Evolutionary conservation across 768 basidiomycete genomes (phyloP).

Genomic region (Mrakia hoshinonis): DNA sequence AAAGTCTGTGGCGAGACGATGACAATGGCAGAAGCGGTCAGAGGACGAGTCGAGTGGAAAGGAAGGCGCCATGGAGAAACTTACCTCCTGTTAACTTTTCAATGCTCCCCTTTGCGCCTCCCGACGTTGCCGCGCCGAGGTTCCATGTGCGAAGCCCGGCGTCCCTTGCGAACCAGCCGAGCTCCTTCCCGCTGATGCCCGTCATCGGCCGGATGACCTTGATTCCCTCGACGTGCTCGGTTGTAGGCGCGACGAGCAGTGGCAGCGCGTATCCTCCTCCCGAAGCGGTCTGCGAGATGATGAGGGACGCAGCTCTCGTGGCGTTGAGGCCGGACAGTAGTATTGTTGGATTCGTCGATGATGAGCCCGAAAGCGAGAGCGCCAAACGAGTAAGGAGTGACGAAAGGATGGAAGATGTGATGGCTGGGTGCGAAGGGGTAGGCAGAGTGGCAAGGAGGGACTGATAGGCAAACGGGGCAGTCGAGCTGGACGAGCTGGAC

Average conservation of each 20-base stretch:
- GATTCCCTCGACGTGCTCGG: conserved; percentile 11
- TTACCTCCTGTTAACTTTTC: neutral
- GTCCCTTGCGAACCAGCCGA: conserved; percentile 20
- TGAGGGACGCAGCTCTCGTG: conserved; percentile 19
- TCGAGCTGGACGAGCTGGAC: neutral
- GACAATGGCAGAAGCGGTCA: neutral
- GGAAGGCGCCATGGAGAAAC: no score
- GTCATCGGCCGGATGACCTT: conserved; percentile 14
- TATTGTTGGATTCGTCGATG: neutral
- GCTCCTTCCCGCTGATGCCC: conserved; percentile 23
- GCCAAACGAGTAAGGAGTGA: conserved; percentile 25
- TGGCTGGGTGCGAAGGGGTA: conserved; percentile 21
- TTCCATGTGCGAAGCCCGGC: conserved; percentile 6
- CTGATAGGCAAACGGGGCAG: neutral
- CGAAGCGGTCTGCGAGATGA: conserved; percentile 14
- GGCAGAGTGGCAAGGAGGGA: conserved; percentile 22
- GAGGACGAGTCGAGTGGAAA: no score
- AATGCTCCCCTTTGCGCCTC: conserved; percentile 8
- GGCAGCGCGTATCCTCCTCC: conserved; percentile 28
- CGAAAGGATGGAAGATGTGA: conserved; percentile 14
- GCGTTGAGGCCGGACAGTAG: conserved; percentile 20
- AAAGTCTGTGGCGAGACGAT: conserved; percentile 11
- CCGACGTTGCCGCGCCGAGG: neutral
- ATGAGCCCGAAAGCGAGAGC: conserved; percentile 4
- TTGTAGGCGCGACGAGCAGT: conserved; percentile 13